A percentile compares a stretch with the other conserved stretches of the same genome.
These are phyloP conservation scores for Nidularia pulvinata DNA, from an alignment of 768 basidiomycete species.

Conservation along the genomic window DNA sequence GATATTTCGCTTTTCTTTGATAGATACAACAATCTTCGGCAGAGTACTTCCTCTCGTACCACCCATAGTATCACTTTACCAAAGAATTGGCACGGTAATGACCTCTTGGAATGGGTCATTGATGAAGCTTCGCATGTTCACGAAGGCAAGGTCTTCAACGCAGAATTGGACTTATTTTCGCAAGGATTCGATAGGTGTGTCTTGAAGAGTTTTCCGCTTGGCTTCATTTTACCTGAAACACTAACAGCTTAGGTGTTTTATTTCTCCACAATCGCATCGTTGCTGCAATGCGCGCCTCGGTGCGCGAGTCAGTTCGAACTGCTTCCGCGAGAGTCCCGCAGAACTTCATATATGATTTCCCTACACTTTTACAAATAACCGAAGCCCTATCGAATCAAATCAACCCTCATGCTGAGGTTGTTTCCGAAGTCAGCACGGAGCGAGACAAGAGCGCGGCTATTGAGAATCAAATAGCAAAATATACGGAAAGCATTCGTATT, in stretches of 20 bases:
- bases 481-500: slow-evolving; percentile 18
- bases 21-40: no score
- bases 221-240: no score
- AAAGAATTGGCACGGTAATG: no score
- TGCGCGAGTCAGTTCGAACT: slow-evolving; percentile 6
- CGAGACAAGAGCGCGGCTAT: slow-evolving; percentile 10
- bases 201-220: no score
- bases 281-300: slow-evolving; percentile 16
- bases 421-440: background rate
- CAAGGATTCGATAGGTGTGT: no score
- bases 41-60: no score
- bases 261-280: slow-evolving; percentile 35
- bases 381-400: slow-evolving; percentile 13
- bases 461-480: slow-evolving; percentile 34
- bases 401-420: background rate
- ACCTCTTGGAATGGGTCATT: no score
- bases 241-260: slow-evolving; percentile 28
- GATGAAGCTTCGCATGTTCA: no score
- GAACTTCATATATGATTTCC: slow-evolving; percentile 46
- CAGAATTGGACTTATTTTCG: no score
- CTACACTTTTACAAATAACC: slow-evolving; percentile 15
- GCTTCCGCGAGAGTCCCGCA: slow-evolving; percentile 12
- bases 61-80: no score
- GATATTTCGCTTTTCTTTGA: background rate
- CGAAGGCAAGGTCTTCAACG: no score